Evolutionary conservation across 805 yeast species (phyloP), one percentile per base, ranked within the genome.

Genomic region (Lipomyces chichibuensis): DNA sequence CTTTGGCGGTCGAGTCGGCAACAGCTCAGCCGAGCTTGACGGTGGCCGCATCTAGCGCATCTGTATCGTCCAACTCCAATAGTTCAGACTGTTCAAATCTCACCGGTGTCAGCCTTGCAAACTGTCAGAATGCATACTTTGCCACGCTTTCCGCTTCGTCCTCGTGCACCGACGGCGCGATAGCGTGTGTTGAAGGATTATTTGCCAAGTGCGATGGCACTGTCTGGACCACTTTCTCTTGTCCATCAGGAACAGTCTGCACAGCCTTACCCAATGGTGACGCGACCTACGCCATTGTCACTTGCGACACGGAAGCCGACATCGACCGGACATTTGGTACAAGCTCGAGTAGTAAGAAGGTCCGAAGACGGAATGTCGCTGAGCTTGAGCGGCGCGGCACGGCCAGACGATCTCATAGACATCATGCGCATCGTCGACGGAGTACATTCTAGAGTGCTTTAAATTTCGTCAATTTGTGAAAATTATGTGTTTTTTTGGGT

Each of bases 191-290:
- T 5, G 77, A 79, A 70, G 90, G 88, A 46, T 65, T 78, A 23
- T 81, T 83, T 70, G 87, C 89, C 20, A 78, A 86, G 57, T 88
- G 91, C 77, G 81, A 84, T 72, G 80, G 78, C 73, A 87, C 87
- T 52, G 65, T 76, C 29, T 88, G 91, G 91, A 88, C 84, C 14
- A 74, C 72, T 23, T 80, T 82, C 73, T 80, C 77, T 52, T 88
- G 92, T 78, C 84, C 89, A n/a, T 78, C 83, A 2, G 88, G 89
- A 57, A 87, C 91, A 2, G 80, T 85, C 1, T 88, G 92, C 77
- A 83, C 79, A 70, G 89, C 90, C 29, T 73, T 74, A 49, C 80
- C 79, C 63, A 78, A 77, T 57, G 74, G 76, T n/a, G 71, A 70
- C 46, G 69, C 33, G 35, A 39, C 56, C 27, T 25, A 25, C 17